A percentile compares a stretch with the other conserved stretches of the same genome.
Conservation (phyloP, 768 basidiomycete genomes). For the Mycena maculata region DNA sequence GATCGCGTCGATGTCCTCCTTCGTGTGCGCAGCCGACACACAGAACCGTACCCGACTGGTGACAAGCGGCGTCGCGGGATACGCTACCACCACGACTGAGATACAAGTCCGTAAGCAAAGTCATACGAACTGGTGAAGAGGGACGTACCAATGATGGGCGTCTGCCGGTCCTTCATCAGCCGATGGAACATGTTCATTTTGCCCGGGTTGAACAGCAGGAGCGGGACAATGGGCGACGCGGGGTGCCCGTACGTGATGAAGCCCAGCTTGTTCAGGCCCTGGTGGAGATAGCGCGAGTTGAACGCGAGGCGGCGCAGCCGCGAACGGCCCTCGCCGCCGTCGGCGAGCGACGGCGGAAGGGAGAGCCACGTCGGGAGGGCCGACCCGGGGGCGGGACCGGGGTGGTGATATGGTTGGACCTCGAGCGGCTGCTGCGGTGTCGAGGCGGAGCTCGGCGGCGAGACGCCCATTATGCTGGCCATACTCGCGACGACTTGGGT, state of each 20-base stretch:
- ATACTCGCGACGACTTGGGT: slow-evolving; percentile 93
- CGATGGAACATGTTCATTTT: slow-evolving; percentile 94
- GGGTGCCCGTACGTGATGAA: slow-evolving; percentile 97
- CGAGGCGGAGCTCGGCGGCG: slow-evolving; percentile 48
- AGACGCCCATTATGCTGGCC: slow-evolving; percentile 95
- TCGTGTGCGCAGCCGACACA: slow-evolving; percentile 94
- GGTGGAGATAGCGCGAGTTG: slow-evolving; percentile 92
- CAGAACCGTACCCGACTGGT: slow-evolving; percentile 94
- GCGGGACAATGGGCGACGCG: slow-evolving; percentile 92
- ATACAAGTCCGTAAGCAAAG: too few relatives aligned
- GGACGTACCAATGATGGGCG: slow-evolving; percentile 87
- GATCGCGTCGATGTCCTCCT: slow-evolving; percentile 92
- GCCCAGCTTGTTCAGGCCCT: slow-evolving; percentile 88
- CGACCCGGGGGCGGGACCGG: slow-evolving; percentile 74
- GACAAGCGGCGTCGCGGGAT: slow-evolving; percentile 91
- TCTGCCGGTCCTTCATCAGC: slow-evolving; percentile 85
- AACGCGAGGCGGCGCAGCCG: slow-evolving; percentile 92
- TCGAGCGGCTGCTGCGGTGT: slow-evolving; percentile 41
- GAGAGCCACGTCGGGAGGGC: slow-evolving; percentile 82
- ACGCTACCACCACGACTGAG: slow-evolving; percentile 93
- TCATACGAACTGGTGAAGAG: too few relatives aligned
- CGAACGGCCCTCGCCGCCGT: slow-evolving; percentile 85
- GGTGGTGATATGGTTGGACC: slow-evolving; percentile 59
- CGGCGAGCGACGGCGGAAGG: slow-evolving; percentile 78
- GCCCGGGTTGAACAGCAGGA: slow-evolving; percentile 91